Conservation (phyloP, 75 land plant species). For the Sequoiadendron giganteum region DNA sequence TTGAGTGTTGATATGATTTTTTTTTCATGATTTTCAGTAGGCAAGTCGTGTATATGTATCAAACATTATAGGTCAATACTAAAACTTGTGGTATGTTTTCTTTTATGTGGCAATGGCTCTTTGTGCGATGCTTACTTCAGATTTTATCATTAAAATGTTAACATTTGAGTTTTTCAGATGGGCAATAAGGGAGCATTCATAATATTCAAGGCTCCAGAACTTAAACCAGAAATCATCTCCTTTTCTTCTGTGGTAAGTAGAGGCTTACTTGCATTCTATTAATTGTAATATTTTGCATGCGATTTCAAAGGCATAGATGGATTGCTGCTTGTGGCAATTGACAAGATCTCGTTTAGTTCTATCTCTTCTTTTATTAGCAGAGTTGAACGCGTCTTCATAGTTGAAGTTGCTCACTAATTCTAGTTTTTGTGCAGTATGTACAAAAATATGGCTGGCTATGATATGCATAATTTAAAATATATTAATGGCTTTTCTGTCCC, state of each 20-base stretch:
- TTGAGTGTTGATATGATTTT: no score
- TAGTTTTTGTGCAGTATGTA: background rate
- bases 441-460: no score
- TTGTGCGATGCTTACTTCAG: background rate
- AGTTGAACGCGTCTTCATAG: background rate
- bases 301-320: background rate
- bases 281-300: background rate
- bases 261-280: background rate
- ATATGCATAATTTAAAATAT: background rate
- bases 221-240: constrained; percentile 82
- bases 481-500: background rate
- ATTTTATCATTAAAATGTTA: no score
- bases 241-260: constrained; percentile 90
- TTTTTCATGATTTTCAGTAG: background rate
- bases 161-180: constrained; percentile 55
- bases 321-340: background rate
- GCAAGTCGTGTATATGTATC: background rate
- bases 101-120: background rate
- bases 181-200: constrained; percentile 98
- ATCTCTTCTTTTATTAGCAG: background rate
- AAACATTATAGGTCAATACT: background rate
- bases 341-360: background rate
- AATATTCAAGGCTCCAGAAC: constrained; percentile 74
- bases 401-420: background rate
- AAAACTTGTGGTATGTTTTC: background rate